These are phyloP conservation scores for Solanum paucissectum DNA, from an alignment of 257 asterid genomes.

Conservation along the genomic window DNA sequence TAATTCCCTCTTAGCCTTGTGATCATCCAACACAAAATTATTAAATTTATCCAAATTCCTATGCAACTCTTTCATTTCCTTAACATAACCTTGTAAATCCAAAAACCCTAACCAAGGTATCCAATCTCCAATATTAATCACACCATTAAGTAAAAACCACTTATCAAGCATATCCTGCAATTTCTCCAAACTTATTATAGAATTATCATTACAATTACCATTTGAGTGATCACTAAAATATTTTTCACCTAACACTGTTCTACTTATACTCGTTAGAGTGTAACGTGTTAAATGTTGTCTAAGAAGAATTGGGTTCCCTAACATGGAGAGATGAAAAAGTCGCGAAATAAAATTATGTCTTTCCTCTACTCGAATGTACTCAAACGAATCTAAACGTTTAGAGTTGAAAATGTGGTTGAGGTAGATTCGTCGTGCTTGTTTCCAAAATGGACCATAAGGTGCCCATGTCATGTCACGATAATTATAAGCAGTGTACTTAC, in stretches of 20 bases:
- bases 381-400: slow-evolving; percentile 4
- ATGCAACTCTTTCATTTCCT: slow-evolving; percentile 24
- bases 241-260: slow-evolving; percentile 2
- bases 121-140: slow-evolving; percentile 34
- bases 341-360: slow-evolving; percentile 1
- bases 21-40: slow-evolving; percentile 26
- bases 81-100: slow-evolving; percentile 32
- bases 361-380: slow-evolving; percentile 23
- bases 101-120: slow-evolving; percentile 15
- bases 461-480: slow-evolving; percentile 22
- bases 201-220: background rate
- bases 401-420: slow-evolving; percentile 11
- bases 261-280: slow-evolving; percentile 4
- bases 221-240: slow-evolving; percentile 4
- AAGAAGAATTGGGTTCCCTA: slow-evolving; percentile 12
- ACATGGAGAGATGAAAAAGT: background rate
- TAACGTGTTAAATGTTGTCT: slow-evolving; percentile 10
- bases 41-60: slow-evolving; percentile 22
- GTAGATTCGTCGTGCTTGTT: slow-evolving; percentile 23
- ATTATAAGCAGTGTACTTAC: slow-evolving; percentile 17
- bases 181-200: background rate
- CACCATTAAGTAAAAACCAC: slow-evolving; percentile 28
- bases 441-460: slow-evolving; percentile 29
- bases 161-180: slow-evolving; percentile 14
- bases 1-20: background rate